Base-by-base conservation (phyloP, 2,329 filamentous ascomycete genomes). In the Diaporthe caulivora region DNA sequence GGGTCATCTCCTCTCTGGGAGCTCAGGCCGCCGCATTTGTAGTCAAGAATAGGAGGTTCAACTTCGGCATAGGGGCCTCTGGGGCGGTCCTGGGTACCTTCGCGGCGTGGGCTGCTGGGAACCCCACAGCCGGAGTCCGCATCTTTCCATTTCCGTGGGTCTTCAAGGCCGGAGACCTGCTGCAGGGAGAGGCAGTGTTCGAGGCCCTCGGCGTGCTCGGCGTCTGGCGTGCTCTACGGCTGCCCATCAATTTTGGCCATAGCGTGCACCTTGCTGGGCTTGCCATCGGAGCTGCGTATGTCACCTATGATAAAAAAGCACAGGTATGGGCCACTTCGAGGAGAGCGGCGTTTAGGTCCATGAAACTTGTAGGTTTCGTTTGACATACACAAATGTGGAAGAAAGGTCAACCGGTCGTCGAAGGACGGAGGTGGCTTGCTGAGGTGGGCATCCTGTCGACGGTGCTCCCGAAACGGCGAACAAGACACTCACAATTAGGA, bases 81-180 rank as follows among this genome's bases (percentile, higher is more conserved):
- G 78, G 78, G 2, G 78, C 77, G 24, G 72, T 79, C 51, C 77
- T 78, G 71, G 78, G 76, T 9, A 47, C 78, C 7, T 74, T 80
- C 2, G 76, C 77, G 49, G 78, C 76, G 1, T 80, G 75, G 57
- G 76, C 74, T 3, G 73, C 72, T 72, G 54, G 76, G 6, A 75
- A 75, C 40, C 77, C 78, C 1, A 62, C 78, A 17, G 44, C 53
- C 8, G 42, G 67, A 3, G 62, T 80, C 21, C 75, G 76, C 29
- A 67, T 79, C 7, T 58, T 78, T 1, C 65, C 78, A 2, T 26
- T 79, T 0, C 78, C 78, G 0, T 55, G 34, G 18, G 74, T 73
- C 24, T 73, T 79, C 40, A 73, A 76, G 7, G 78, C 78, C 0
- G 74, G 70, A 37, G 55, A 77, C n/a, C 72, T 78, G 15, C 37